A percentile compares a stretch with the other conserved stretches of the same genome.
These are phyloP conservation scores for Stephania yunnanensis DNA, from an alignment of 164 flowering plant species.

Conservation along the genomic window DNA sequence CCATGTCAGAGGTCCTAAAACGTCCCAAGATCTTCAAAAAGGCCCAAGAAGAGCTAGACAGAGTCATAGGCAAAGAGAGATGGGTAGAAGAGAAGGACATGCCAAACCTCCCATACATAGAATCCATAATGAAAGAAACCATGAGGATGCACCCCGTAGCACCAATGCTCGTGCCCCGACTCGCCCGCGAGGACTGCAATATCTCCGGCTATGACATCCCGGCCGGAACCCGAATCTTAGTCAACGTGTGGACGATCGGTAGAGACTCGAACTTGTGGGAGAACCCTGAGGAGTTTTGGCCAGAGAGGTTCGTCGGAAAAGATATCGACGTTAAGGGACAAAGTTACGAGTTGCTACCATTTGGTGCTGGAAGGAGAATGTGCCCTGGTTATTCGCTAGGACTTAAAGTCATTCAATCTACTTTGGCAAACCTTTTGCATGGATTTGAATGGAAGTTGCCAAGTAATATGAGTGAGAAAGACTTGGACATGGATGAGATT, in stretches of 20 bases:
- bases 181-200: conserved; percentile 32
- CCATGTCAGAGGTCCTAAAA: conserved; percentile 54
- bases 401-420: conserved; percentile 51
- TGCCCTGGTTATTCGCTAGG: conserved; percentile 71
- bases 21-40: conserved; percentile 46
- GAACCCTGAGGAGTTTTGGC: conserved; percentile 47
- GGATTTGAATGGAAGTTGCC: conserved; percentile 66
- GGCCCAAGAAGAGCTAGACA: conserved; percentile 68
- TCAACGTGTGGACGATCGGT: conserved; percentile 61
- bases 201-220: conserved; percentile 54
- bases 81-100: conserved; percentile 76
- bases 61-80: conserved; percentile 54
- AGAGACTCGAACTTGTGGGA: conserved; percentile 66
- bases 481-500: conserved; percentile 63
- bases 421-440: conserved; percentile 66
- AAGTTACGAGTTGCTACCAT: conserved; percentile 61
- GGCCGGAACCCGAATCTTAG: conserved; percentile 41
- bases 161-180: conserved; percentile 57
- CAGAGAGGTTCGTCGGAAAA: conserved; percentile 60
- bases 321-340: conserved; percentile 65
- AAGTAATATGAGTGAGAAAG: conserved; percentile 29
- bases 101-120: conserved; percentile 44
- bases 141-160: conserved; percentile 83
- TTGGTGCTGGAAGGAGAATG: conserved; percentile 76
- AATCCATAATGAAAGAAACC: conserved; percentile 68